phyloP scores from a whole-genome alignment of 164 flowering plant genomes.

The Cinnamomum micranthum region DNA sequence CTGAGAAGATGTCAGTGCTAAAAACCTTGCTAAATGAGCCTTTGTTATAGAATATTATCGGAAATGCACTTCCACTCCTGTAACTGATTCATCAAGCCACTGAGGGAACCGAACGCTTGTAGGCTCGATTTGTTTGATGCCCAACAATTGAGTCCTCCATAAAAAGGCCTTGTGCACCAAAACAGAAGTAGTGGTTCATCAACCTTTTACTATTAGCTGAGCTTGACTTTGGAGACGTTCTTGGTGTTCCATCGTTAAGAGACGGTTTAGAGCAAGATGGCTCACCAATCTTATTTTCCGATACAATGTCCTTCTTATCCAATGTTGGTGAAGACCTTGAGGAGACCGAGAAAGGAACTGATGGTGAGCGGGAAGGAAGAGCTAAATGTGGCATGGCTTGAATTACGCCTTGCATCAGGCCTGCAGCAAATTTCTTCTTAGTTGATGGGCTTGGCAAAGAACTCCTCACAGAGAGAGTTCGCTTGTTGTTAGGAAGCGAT shows the following conservation, averaged over 20 bases:
- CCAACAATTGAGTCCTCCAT: constrained; percentile 32
- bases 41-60: not conserved
- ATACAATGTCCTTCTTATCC: constrained; percentile 22
- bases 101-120: constrained; percentile 24
- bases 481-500: constrained; percentile 54
- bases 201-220: constrained; percentile 43
- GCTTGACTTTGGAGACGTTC: constrained; percentile 18
- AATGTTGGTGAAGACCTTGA: constrained; percentile 37
- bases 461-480: constrained; percentile 65
- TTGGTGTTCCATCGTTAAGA: constrained; percentile 2
- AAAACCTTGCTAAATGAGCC: not conserved
- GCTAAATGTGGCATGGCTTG: constrained; percentile 50
- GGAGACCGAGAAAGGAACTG: constrained; percentile 41
- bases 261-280: constrained; percentile 21
- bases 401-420: constrained; percentile 61
- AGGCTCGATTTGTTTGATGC: constrained; percentile 12
- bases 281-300: constrained; percentile 22
- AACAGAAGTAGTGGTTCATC: constrained; percentile 75
- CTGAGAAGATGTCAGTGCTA: not conserved
- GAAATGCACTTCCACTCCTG: not conserved
- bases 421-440: constrained; percentile 76
- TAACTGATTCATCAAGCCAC: constrained; percentile 15
- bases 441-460: constrained; percentile 66
- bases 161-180: constrained; percentile 65
- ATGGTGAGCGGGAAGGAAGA: constrained; percentile 26